phyloP scores from a whole-genome alignment of 73 alveolate genomes.

The Stentor coeruleus region DNA sequence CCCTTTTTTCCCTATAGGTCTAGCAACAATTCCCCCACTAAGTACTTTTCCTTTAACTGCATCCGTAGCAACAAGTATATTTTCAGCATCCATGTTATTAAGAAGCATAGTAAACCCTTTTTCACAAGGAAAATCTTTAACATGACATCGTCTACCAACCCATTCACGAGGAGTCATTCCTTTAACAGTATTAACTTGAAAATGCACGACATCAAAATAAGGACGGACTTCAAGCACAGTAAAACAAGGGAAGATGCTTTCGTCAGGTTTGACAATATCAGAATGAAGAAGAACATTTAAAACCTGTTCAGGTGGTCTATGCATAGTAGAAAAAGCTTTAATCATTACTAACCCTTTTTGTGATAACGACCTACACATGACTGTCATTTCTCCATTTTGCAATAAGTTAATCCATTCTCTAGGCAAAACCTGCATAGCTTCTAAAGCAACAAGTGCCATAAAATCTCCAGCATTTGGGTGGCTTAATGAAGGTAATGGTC shows the following conservation, averaged over 20 bases:
- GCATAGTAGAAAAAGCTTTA: not conserved
- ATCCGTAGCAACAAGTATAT: not conserved
- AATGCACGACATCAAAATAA: not conserved
- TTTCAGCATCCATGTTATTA: not conserved
- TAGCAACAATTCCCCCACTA: not conserved
- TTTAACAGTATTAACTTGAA: not conserved
- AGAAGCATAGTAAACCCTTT: not conserved
- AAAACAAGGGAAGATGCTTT: not conserved
- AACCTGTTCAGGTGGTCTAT: not conserved
- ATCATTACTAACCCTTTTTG: conserved; percentile 14
- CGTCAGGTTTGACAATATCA: not conserved
- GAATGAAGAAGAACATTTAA: not conserved
- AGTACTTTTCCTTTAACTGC: conserved; percentile 23
- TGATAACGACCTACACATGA: not conserved
- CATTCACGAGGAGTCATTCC: conserved; percentile 3
- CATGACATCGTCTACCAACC: not conserved
- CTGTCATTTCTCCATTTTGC: not conserved
- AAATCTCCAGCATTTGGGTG: conserved; percentile 12
- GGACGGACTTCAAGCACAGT: conserved; percentile 10
- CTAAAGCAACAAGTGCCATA: conserved; percentile 18
- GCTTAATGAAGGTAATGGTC: not conserved
- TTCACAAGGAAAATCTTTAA: conserved; percentile 14
- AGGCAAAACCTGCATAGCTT: conserved; percentile 1
- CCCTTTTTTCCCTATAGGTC: not conserved
- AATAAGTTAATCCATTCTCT: conserved; percentile 15